Evolutionary conservation across 2,329 filamentous ascomycete genomes (phyloP).

Genomic region (Arthrobotrys sphaeroides): DNA sequence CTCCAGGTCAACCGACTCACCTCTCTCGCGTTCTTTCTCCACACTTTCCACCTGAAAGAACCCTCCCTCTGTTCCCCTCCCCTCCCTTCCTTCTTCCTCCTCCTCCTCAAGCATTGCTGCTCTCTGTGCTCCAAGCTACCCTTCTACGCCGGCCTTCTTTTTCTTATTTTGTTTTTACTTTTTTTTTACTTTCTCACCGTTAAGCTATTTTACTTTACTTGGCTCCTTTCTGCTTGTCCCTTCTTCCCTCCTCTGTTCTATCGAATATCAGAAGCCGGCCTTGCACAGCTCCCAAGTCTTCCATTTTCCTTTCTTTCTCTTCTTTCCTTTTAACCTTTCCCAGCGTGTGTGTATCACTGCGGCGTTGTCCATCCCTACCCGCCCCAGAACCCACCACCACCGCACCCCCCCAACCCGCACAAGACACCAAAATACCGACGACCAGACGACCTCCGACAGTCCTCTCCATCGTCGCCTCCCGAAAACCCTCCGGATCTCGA

Average conservation of each 20-base stretch:
- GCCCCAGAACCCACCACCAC: constrained; percentile 3
- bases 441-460: constrained; percentile 27
- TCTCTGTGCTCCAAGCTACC: neutral
- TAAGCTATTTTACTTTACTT: too few relatives aligned
- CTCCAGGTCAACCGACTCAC: neutral
- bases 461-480: constrained; percentile 19
- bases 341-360: constrained; percentile 21
- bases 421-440: constrained; percentile 12
- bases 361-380: constrained; percentile 28
- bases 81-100: neutral
- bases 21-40: constrained; percentile 19
- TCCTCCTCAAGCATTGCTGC: constrained; percentile 19
- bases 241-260: constrained; percentile 37
- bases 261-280: constrained; percentile 52
- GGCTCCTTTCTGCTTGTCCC: constrained; percentile 31
- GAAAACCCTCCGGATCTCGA: neutral
- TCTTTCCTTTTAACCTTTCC: neutral
- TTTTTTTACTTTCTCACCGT: too few relatives aligned
- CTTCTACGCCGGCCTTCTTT: constrained; percentile 28
- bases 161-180: constrained; percentile 16
- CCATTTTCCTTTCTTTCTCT: too few relatives aligned
- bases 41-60: constrained; percentile 26
- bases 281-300: constrained; percentile 58
- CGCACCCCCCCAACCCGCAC: too few relatives aligned
- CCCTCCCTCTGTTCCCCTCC: neutral